These are phyloP conservation scores for Liquidambar formosana DNA, from an alignment of 164 flowering plant genomes.

Conservation along the genomic window DNA sequence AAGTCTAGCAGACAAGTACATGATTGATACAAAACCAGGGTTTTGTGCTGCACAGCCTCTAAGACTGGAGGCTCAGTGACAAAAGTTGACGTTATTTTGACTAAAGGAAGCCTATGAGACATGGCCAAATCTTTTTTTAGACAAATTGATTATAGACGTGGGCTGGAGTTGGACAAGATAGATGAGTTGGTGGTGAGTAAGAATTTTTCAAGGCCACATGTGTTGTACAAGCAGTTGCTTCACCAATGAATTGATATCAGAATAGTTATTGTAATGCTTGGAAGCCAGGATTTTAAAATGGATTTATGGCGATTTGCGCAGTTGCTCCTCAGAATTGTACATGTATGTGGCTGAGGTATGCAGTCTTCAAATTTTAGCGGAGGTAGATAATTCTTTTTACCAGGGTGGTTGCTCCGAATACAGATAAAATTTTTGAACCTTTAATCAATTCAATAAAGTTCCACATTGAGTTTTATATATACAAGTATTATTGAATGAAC, in stretches of 20 bases:
- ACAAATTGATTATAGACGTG: background rate
- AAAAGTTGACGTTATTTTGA: background rate
- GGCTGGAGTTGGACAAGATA: background rate
- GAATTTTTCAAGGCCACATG: background rate
- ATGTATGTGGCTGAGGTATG: slow-evolving; percentile 1
- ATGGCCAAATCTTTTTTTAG: background rate
- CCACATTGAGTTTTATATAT: background rate
- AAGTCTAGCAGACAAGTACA: background rate
- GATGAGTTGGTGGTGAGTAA: background rate
- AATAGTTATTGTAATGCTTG: background rate
- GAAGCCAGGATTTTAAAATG: background rate
- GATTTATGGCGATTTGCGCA: background rate
- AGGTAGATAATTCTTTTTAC: background rate
- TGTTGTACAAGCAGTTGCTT: background rate
- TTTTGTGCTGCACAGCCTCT: background rate
- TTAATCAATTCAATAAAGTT: background rate
- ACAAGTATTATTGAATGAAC: background rate
- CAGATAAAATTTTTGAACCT: background rate
- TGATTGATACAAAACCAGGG: background rate
- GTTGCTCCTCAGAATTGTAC: slow-evolving; percentile 5
- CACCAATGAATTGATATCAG: background rate
- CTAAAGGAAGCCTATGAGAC: background rate
- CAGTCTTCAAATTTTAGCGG: background rate
- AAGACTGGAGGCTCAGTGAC: background rate
- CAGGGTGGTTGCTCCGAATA: background rate